Base-by-base conservation (phyloP, 176 grass and related monocot species). In the Aegilops bicornis region DNA sequence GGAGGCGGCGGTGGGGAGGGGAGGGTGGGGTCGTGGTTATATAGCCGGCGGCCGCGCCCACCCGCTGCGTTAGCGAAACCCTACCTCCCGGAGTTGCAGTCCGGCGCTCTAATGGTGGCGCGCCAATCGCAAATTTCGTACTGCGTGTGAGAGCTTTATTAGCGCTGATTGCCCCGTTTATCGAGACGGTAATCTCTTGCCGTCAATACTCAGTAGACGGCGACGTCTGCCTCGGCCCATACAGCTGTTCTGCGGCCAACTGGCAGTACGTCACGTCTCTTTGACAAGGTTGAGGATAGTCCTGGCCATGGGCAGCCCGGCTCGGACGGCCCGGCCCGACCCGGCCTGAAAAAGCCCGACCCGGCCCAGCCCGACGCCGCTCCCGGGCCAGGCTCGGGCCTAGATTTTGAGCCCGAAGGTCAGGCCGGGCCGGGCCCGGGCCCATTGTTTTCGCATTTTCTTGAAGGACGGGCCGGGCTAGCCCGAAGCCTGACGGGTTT, bases 21-120 rank as follows among this genome's bases (percentile, higher is more conserved):
- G 1, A 15, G 16, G 16, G 27, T 33, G 4, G 50, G 2, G 50
- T 19, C 50, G 50, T 54, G 16, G 20, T 77, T 77, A 77, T 77
- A 56, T 77, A 77, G 74, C 74, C 74, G 74, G 4, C 47, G 27
- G 74, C 47, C 47, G 0, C 4, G 74, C 16, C 2, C 15, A 52
- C 43, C 73, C 8, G 45, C 73, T 6, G 16, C 75, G 29, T 58
- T 33, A 74, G 31, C 76, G 50, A 77, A 62, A 77, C 74, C 74
- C 74, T 77, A 77, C 74, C 74, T 77, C 47, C 74, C 74, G 74
- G 74, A 78, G 76, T 78, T 78, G 31, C 29, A n/a, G 52, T 58
- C 19, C 3, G 52, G 52, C 32, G 50, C 76, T 36, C 76, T 36
- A 78, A 78, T 36, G 30, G 30, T 36, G 76, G 76, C 50, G 30